Evolutionary conservation across 768 basidiomycete species (phyloP), one percentile per base, ranked within the genome.

Genomic region (Boletus sp.): DNA sequence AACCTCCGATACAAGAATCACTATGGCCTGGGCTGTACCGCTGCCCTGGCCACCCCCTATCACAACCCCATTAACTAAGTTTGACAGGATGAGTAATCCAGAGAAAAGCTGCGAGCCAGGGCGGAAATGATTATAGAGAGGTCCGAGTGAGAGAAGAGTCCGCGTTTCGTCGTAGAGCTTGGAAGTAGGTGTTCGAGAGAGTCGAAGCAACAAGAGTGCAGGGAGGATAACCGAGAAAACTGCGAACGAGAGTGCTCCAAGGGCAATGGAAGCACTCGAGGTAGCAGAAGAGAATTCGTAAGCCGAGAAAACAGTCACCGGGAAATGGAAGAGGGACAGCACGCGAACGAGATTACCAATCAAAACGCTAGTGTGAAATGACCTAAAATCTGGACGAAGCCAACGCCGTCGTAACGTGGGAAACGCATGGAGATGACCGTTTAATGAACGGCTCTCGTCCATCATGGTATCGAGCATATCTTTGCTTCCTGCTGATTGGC

Each of bases 81-180:
- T 98, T 49, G 87, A 88, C 5, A 83, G 80, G 63, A 99, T 87
- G 51, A 92, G 79, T 29, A 95, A 77, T 49, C 81, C 82, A 1
- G 92, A 87, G 72, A 96, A 99, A 58, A 94, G 79, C 68, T 95
- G 92, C 18, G 91, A 93, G 15, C 92, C 90, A 64, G 92, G 90
- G 17, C 91, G 84, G 71, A 94, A 98, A 64, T 94, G 89, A 72
- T 95, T 97, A 74, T 99, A 99, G 54, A 98, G 79, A 30, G 94
- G 92, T 14, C 97, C 96, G 18, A 94, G 80, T 4, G 87, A 83
- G 18, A 99, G 86, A 17, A 98, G 78, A 1, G 95, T 97, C 61
- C 92, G 83, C 1, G 93, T 95, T 72, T 96, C 94, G 61, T 96
- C 94, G 70, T 98, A 98, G 6, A 98, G 79, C 67, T 97, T 96